These are phyloP conservation scores for Lepidopterella palustris DNA, from an alignment of 495 filamentous ascomycete species.

Conservation along the genomic window DNA sequence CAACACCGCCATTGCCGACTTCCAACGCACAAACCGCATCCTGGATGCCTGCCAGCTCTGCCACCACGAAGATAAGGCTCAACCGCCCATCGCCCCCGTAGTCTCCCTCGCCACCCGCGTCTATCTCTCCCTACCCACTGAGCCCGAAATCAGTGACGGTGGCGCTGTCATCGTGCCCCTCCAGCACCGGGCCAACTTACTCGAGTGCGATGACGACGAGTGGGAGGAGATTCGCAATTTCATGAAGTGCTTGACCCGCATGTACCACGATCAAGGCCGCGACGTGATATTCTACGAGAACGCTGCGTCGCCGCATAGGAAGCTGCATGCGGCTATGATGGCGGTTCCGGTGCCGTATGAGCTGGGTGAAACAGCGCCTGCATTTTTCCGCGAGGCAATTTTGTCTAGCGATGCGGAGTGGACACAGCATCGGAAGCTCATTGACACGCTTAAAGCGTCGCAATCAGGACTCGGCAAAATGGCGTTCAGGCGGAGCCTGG, in stretches of 20 bases:
- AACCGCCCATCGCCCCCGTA: constrained; percentile 72
- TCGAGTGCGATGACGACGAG: constrained; percentile 98
- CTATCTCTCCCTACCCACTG: constrained; percentile 81
- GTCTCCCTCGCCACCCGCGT: constrained; percentile 84
- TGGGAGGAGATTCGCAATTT: constrained; percentile 99
- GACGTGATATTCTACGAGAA: constrained; percentile 98
- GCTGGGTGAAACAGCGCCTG: constrained; percentile 81
- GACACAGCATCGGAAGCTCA: constrained; percentile 90
- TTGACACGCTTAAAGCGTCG: constrained; percentile 74
- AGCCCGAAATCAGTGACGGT: constrained; percentile 78
- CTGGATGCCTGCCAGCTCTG: constrained; percentile 87
- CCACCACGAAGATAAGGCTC: constrained; percentile 80
- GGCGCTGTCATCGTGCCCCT: constrained; percentile 85
- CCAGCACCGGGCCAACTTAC: constrained; percentile 78
- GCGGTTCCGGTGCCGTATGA: constrained; percentile 82
- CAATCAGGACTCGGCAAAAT: constrained; percentile 58
- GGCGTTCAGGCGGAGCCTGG: constrained; percentile 76
- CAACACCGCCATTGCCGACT: constrained; percentile 79
- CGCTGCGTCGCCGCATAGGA: constrained; percentile 70
- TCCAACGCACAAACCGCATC: constrained; percentile 82
- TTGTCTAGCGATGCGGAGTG: constrained; percentile 82
- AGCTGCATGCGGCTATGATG: constrained; percentile 78
- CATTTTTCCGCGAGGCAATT: constrained; percentile 94
- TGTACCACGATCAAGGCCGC: constrained; percentile 86
- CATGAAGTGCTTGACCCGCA: constrained; percentile 90